phyloP scores from a whole-genome alignment of 2,329 filamentous ascomycete species.

The Grosmannia huntii region DNA sequence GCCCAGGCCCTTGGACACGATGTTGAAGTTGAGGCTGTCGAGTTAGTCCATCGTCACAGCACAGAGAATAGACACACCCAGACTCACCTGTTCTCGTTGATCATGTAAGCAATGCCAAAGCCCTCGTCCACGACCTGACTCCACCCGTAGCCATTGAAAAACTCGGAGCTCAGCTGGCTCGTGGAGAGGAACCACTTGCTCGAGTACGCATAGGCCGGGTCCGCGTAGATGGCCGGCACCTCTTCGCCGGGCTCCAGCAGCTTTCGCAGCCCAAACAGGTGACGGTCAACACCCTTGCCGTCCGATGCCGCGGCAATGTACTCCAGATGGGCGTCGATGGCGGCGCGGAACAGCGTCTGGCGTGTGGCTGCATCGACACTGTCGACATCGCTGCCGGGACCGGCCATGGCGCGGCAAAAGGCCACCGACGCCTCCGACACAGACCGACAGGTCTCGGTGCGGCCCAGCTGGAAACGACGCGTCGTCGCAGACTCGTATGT shows the following conservation, averaged over 20 bases:
- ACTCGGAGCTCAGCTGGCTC: constrained; percentile 86
- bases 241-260: constrained; percentile 69
- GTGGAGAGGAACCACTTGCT: constrained; percentile 81
- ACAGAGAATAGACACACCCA: not conserved
- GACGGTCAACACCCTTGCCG: constrained; percentile 86
- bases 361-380: constrained; percentile 32
- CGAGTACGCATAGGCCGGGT: constrained; percentile 76
- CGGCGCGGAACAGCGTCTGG: constrained; percentile 67
- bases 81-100: constrained; percentile 84
- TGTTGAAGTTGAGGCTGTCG: constrained; percentile 85
- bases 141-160: constrained; percentile 99
- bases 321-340: constrained; percentile 69
- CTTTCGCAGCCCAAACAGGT: constrained; percentile 96
- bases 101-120: constrained; percentile 99
- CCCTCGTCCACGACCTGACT: constrained; percentile 93
- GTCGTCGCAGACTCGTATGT: constrained; percentile 96
- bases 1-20: constrained; percentile 86
- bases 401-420: constrained; percentile 79
- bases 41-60: not conserved
- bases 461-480: constrained; percentile 87
- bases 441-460: constrained; percentile 88
- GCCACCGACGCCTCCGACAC: constrained; percentile 86
- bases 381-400: constrained; percentile 38
- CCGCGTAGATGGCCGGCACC: constrained; percentile 70
- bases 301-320: constrained; percentile 86